Conservation (phyloP, 768 basidiomycete genomes). For the Naganishia friedmannii region DNA sequence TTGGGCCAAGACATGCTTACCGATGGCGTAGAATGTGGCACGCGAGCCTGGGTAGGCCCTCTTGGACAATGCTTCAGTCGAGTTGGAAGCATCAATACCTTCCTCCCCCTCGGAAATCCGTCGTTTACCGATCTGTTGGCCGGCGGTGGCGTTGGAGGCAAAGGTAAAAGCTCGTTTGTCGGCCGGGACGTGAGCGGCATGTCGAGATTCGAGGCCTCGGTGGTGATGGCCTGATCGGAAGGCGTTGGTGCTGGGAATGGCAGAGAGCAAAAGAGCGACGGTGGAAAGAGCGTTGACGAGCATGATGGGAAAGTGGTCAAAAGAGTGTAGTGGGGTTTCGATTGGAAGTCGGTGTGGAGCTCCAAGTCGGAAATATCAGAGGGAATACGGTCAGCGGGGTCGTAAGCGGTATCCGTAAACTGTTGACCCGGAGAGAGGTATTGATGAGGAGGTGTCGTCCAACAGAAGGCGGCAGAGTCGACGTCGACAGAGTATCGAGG, state of each 20-base stretch:
- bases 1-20: neutral
- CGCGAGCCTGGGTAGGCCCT: constrained; percentile 22
- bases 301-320: constrained; percentile 7
- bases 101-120: constrained; percentile 2
- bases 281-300: constrained; percentile 22
- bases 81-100: constrained; percentile 15
- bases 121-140: constrained; percentile 17
- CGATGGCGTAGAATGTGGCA: constrained; percentile 29
- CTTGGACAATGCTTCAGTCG: constrained; percentile 16
- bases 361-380: constrained; percentile 5
- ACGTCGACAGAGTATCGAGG: too few species aligned
- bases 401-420: neutral
- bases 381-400: constrained; percentile 17
- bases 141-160: constrained; percentile 14
- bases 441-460: neutral
- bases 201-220: constrained; percentile 23
- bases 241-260: constrained; percentile 13
- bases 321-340: constrained; percentile 3
- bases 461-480: neutral
- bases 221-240: constrained; percentile 13
- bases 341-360: neutral
- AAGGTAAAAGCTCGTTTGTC: constrained; percentile 16
- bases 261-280: constrained; percentile 24
- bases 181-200: constrained; percentile 10
- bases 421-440: neutral